Evolutionary conservation across 108 stramenopile species (phyloP).

Genomic region (Cyclotella cryptica): DNA sequence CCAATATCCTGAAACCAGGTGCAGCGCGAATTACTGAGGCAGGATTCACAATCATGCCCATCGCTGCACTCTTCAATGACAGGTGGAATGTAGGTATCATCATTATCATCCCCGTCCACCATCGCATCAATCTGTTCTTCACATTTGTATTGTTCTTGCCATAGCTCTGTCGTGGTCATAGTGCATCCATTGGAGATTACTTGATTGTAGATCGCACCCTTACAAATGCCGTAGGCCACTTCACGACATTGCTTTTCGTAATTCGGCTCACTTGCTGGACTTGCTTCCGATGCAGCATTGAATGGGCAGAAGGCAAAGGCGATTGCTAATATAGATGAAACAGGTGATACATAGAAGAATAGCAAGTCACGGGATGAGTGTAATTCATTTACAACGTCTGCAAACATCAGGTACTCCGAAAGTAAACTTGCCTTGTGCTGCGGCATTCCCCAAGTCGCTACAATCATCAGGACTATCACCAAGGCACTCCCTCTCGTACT

Average conservation of each 20-base stretch:
- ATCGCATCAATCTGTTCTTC: constrained; percentile 10
- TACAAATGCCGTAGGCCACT: constrained; percentile 9
- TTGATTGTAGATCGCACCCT: constrained; percentile 4
- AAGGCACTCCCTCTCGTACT: constrained; percentile 16
- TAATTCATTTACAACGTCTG: no score
- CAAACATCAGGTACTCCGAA: no score
- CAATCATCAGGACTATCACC: constrained; percentile 10
- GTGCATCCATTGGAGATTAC: neutral
- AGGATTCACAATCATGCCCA: neutral
- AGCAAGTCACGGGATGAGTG: neutral
- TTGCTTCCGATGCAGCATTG: neutral
- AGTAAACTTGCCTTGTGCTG: constrained; percentile 8
- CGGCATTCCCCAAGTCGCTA: constrained; percentile 9
- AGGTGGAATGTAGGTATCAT: neutral
- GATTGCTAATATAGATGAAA: neutral
- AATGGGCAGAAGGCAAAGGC: constrained; percentile 16
- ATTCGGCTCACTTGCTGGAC: neutral
- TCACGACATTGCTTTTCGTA: constrained; percentile 1
- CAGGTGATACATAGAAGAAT: neutral
- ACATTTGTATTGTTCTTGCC: neutral
- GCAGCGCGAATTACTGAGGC: neutral
- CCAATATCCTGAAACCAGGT: constrained; percentile 17
- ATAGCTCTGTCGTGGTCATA: neutral
- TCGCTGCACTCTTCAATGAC: neutral
- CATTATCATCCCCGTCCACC: neutral